Base-by-base conservation (phyloP, 495 filamentous ascomycete genomes). In the Daldinia concentrica region DNA sequence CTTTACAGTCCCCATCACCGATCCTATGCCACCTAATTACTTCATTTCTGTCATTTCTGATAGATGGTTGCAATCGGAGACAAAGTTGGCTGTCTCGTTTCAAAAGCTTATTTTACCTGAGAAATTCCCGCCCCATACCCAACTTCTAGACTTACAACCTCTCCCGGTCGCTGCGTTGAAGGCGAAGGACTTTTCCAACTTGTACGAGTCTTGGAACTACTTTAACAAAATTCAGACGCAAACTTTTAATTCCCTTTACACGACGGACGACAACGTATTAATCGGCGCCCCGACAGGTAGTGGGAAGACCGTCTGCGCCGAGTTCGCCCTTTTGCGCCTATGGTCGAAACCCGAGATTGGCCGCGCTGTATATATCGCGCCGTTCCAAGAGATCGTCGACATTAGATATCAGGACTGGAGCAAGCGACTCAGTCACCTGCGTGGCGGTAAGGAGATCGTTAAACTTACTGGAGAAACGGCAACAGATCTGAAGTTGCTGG, bases 151-250 rank as follows among this genome's bases (percentile, higher is more conserved):
- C 68, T 85, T 98, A 75, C 96, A 98, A 70, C 92, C 94, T 22
- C 86, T 97, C 22, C 93, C 94, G 0, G 90, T 98, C 29, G 86
- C 91, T 27, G 94, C 94, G 1, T 79, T 99, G 57, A 98, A 98
- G 85, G 87, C 86, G 22, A 87, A 91, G 56, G 95, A 98, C 50
- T 97, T 89, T 73, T 85, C 90, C 60, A 85, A 86, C 19, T 83
- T 99, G 15, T 99, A 97, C 74, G 89, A 92, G 7, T 85, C 92
- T 37, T 97, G 92, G 90, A 86, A 90, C 43, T 88, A 90, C 51
- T 99, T 98, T 86, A 98, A 98, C 83, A 97, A 96, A 82, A 89
- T 98, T 19, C 96, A 99, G 75, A 98, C 95, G 3, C 95, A 99
- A 75, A 92, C 94, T 0, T 98, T 98, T 83, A 96, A 97, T 79